These are phyloP conservation scores for Tephrocybe sp. DNA, from an alignment of 768 basidiomycete genomes.

Conservation along the genomic window DNA sequence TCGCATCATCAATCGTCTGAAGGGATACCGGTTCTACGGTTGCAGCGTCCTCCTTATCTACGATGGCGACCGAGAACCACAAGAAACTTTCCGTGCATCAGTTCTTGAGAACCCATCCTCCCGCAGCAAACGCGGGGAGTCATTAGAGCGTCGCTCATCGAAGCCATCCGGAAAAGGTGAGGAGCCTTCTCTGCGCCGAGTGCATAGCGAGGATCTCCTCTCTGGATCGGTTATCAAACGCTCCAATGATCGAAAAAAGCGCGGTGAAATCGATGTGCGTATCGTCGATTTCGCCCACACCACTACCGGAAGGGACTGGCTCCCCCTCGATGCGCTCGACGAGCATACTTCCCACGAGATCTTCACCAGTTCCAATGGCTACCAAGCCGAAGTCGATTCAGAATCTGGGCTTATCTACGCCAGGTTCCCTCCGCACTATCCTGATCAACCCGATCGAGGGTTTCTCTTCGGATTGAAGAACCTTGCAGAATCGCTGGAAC, in stretches of 20 bases:
- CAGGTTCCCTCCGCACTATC: slow-evolving; percentile 91
- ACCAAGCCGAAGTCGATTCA: slow-evolving; percentile 78
- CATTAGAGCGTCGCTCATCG: slow-evolving; percentile 57
- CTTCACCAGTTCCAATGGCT: slow-evolving; percentile 65
- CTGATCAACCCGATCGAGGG: slow-evolving; percentile 87
- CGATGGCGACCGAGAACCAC: slow-evolving; percentile 89
- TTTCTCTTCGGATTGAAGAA: slow-evolving; percentile 90
- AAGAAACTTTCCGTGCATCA: slow-evolving; percentile 66
- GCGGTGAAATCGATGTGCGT: slow-evolving; percentile 93
- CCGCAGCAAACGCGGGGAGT: slow-evolving; percentile 74
- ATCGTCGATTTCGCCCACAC: slow-evolving; percentile 99
- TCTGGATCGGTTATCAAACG: slow-evolving; percentile 64
- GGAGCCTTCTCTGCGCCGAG: slow-evolving; percentile 57
- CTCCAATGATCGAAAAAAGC: slow-evolving; percentile 61
- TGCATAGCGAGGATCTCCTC: slow-evolving; percentile 79
- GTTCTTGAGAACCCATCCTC: slow-evolving; percentile 65
- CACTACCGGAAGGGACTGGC: slow-evolving; percentile 91
- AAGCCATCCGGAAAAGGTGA: slow-evolving; percentile 41
- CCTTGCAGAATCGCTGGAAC: slow-evolving; percentile 70
- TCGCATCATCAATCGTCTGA: slow-evolving; percentile 81
- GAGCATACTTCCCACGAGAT: slow-evolving; percentile 42
- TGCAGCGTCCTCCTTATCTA: slow-evolving; percentile 96
- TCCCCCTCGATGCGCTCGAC: slow-evolving; percentile 53
- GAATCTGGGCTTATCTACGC: slow-evolving; percentile 85
- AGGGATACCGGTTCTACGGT: slow-evolving; percentile 98